phyloP scores from a whole-genome alignment of 768 basidiomycete genomes.

The Podaxis pistillaris region DNA sequence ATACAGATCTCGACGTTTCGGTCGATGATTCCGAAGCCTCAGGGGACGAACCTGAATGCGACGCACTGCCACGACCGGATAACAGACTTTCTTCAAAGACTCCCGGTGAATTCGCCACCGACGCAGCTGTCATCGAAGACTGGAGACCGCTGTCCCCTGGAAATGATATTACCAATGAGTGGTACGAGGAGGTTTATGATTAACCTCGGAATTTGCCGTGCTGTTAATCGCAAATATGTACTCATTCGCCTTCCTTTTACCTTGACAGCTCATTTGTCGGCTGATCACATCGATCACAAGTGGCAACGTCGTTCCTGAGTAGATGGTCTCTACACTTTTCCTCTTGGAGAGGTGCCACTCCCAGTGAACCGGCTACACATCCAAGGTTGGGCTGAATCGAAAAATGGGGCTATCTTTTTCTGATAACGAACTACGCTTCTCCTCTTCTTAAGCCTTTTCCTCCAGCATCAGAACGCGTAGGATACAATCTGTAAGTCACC shows the following conservation, averaged over 20 bases:
- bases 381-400: constrained; percentile 3
- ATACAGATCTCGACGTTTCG: constrained; percentile 14
- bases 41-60: constrained; percentile 3
- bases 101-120: constrained; percentile 2
- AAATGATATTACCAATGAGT: constrained; percentile 18
- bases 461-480: neutral
- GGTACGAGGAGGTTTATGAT: constrained; percentile 41
- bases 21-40: constrained; percentile 17
- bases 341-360: neutral
- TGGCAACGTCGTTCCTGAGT: neutral
- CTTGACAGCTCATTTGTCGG: constrained; percentile 1
- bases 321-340: neutral
- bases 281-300: neutral
- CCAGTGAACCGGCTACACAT: neutral
- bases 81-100: neutral
- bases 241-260: neutral
- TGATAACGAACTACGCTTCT: neutral
- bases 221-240: neutral
- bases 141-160: constrained; percentile 41
- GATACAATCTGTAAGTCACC: neutral
- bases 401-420: neutral
- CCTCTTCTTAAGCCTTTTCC: constrained; percentile 1
- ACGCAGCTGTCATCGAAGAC: constrained; percentile 39
- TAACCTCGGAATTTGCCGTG: constrained; percentile 16
- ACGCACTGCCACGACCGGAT: constrained; percentile 3